phyloP scores from a whole-genome alignment of 2,329 filamentous ascomycete species.

The Apiospora aurea region DNA sequence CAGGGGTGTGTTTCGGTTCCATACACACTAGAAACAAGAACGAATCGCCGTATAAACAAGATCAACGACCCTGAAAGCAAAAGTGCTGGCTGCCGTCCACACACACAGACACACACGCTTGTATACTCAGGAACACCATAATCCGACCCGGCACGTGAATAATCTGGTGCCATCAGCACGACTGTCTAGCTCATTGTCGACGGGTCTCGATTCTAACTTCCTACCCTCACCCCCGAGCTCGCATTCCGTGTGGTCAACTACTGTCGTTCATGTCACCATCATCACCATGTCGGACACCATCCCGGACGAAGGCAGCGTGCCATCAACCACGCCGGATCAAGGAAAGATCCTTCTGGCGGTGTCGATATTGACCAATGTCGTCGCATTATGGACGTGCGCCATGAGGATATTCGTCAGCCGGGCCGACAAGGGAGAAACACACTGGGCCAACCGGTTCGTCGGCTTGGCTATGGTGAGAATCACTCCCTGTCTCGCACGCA shows the following conservation, averaged over 20 bases:
- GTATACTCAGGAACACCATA: not conserved
- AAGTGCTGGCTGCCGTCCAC: not conserved
- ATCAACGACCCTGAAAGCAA: slow-evolving; percentile 8
- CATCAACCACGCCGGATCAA: not conserved
- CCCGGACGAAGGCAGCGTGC: not conserved
- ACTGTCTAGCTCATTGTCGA: not conserved
- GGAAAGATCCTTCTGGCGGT: slow-evolving; percentile 42
- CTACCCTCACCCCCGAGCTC: not conserved
- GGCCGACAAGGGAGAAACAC: slow-evolving; percentile 36
- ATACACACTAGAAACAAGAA: slow-evolving; percentile 7
- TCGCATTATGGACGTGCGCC: slow-evolving; percentile 44
- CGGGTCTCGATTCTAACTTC: not conserved
- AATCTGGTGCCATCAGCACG: not conserved
- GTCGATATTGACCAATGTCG: slow-evolving; percentile 41
- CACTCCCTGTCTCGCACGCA: not conserved
- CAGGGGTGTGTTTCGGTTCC: slow-evolving; percentile 9
- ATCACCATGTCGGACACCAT: slow-evolving; percentile 3
- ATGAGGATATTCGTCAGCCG: slow-evolving; percentile 42
- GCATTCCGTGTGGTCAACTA: not conserved
- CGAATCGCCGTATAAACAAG: slow-evolving; percentile 8
- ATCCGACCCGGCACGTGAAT: not conserved
- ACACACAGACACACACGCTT: too few relatives aligned
- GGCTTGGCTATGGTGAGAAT: slow-evolving; percentile 42
- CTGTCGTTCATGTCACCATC: not conserved
- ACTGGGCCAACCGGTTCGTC: slow-evolving; percentile 45